Percentiles rank a stretch among this genome's conserved stretches.
These are phyloP conservation scores for Setaria viridis DNA, from an alignment of 202 grass and related monocot species.

Conservation along the genomic window DNA sequence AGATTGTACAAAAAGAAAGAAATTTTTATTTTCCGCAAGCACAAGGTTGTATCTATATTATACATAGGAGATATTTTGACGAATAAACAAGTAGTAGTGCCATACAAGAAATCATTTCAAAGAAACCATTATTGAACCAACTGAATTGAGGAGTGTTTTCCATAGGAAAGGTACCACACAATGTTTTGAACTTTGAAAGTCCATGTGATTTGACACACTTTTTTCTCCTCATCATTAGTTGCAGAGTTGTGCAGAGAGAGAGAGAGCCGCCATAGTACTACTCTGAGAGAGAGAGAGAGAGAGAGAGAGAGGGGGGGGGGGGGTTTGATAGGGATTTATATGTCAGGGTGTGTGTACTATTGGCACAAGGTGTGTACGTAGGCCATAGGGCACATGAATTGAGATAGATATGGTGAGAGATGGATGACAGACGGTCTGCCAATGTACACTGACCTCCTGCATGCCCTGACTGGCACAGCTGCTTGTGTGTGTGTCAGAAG, in stretches of 20 bases:
- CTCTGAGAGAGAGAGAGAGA: background rate
- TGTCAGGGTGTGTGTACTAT: constrained; percentile 48
- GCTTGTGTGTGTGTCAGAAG: constrained; percentile 54
- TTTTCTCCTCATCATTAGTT: constrained; percentile 50
- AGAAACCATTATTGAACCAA: background rate
- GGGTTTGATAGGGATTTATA: background rate
- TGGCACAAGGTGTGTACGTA: constrained; percentile 43
- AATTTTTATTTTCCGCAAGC: background rate
- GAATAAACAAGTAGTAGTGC: background rate
- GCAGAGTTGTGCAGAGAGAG: background rate
- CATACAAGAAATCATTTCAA: background rate
- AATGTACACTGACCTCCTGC: constrained; percentile 38
- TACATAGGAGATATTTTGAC: background rate
- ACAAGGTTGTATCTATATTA: background rate
- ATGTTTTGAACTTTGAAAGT: constrained; percentile 11
- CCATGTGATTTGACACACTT: constrained; percentile 46
- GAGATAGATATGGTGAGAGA: constrained; percentile 61
- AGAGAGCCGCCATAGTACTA: constrained; percentile 17
- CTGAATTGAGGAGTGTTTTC: constrained; percentile 6
- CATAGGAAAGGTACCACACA: background rate
- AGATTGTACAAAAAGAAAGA: background rate
- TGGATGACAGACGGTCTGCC: constrained; percentile 32
- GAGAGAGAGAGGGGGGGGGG: constrained; percentile 20
- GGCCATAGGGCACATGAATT: constrained; percentile 56
- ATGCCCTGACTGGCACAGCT: constrained; percentile 27